These are phyloP conservation scores for Calocera viscosa DNA, from an alignment of 768 basidiomycete genomes.

Conservation along the genomic window DNA sequence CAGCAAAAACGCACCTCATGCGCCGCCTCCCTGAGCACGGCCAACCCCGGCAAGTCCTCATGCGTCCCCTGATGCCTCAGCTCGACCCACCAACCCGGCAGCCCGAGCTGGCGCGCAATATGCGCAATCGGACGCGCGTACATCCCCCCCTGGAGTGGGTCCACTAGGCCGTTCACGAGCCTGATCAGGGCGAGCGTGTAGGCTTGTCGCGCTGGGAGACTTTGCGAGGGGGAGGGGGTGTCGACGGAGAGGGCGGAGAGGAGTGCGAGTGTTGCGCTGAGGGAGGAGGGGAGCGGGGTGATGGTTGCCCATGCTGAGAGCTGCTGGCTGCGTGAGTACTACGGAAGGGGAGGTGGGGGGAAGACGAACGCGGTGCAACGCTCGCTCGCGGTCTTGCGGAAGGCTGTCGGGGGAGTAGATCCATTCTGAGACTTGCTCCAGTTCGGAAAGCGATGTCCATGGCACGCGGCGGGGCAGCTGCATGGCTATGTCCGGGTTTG, in stretches of 20 bases:
- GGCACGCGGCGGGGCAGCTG: conserved; percentile 67
- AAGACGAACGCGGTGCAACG: conserved; percentile 50
- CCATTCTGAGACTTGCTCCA: conserved; percentile 64
- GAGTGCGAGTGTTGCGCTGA: conserved; percentile 58
- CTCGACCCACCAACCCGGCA: conserved; percentile 84
- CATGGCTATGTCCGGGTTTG: too few species aligned
- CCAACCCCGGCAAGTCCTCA: conserved; percentile 80
- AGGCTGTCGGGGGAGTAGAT: conserved; percentile 58
- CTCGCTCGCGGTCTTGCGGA: conserved; percentile 40
- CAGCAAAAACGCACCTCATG: conserved; percentile 45
- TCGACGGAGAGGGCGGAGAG: conserved; percentile 52
- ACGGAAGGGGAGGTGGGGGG: not conserved
- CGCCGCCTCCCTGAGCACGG: conserved; percentile 62
- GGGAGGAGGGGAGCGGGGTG: conserved; percentile 64
- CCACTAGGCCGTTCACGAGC: conserved; percentile 89
- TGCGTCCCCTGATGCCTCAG: conserved; percentile 92
- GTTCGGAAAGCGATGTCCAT: conserved; percentile 55
- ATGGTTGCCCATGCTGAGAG: conserved; percentile 69
- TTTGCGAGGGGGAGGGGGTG: conserved; percentile 17
- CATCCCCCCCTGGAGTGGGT: conserved; percentile 77
- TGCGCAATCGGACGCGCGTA: conserved; percentile 85
- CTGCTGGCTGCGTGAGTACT: conserved; percentile 30
- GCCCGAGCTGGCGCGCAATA: conserved; percentile 71
- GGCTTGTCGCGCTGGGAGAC: conserved; percentile 53
- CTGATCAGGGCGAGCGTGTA: conserved; percentile 74